These are phyloP conservation scores for Larix kaempferi DNA, from an alignment of 75 land plant species.

Conservation along the genomic window DNA sequence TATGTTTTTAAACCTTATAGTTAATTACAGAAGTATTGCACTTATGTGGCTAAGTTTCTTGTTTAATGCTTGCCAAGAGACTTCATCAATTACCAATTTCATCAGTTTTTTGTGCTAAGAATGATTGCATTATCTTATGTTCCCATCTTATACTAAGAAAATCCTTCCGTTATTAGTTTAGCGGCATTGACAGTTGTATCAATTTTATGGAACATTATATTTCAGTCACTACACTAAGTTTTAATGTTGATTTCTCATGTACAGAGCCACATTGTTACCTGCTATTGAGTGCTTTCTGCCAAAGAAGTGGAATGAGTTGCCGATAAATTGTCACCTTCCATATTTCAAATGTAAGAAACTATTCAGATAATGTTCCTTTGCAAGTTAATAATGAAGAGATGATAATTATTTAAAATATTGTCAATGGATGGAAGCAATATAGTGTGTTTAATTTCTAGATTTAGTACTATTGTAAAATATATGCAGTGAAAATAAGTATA, in stretches of 20 bases:
- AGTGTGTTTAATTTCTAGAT: no score
- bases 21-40: not conserved
- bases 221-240: not conserved
- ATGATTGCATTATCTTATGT: not conserved
- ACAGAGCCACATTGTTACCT: constrained; percentile 89
- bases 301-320: constrained; percentile 59
- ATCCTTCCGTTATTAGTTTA: not conserved
- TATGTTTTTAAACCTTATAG: constrained; percentile 27
- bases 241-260: constrained; percentile 8
- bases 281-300: constrained; percentile 73
- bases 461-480: no score
- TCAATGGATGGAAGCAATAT: no score
- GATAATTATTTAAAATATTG: no score
- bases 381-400: not conserved
- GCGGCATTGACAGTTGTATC: not conserved
- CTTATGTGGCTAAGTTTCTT: not conserved
- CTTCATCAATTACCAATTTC: no score
- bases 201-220: not conserved
- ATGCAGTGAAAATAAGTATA: no score
- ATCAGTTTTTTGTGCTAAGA: no score
- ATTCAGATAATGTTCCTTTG: not conserved
- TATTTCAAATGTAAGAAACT: constrained; percentile 59
- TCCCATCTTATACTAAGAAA: not conserved
- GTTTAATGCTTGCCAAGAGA: no score
- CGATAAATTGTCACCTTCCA: constrained; percentile 61